Evolutionary conservation across 225 moss, liverwort and hornwort genomes (phyloP).

Genomic region (Marchantia polymorpha): DNA sequence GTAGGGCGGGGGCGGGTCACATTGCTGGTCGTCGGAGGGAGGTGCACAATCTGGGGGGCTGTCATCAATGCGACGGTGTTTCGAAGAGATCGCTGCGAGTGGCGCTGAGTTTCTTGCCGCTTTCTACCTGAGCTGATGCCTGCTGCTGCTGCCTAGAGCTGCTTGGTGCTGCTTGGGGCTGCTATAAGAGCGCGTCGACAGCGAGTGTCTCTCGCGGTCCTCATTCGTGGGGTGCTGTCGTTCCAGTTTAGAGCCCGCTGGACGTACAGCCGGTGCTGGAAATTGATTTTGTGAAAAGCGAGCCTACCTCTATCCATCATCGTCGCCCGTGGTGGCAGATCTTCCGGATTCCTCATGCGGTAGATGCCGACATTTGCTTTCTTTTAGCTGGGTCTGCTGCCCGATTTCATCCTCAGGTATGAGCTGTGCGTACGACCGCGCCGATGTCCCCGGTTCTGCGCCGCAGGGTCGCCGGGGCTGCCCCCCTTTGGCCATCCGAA

Average conservation of each 20-base stretch:
- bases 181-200: slow-evolving; percentile 13
- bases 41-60: neutral
- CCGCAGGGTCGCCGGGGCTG: neutral
- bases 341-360: neutral
- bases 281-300: slow-evolving; percentile 8
- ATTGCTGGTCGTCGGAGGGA: neutral
- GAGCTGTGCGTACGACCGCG: neutral
- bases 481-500: neutral
- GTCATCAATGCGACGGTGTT: slow-evolving; percentile 1
- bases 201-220: slow-evolving; percentile 15
- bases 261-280: slow-evolving; percentile 15
- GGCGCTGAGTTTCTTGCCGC: slow-evolving; percentile 5
- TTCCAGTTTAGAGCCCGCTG: slow-evolving; percentile 25
- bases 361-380: slow-evolving; percentile 3
- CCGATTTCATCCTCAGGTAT: neutral
- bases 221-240: slow-evolving; percentile 24
- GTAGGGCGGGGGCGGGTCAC: neutral
- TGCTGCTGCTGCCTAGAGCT: too few species aligned
- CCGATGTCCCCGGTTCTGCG: neutral
- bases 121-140: neutral
- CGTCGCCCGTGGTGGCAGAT: neutral
- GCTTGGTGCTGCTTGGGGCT: neutral
- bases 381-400: neutral
- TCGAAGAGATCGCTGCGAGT: neutral
- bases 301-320: neutral